phyloP scores from a whole-genome alignment of 1,284 basidiomycete genomes.

The Lentinula novae-zelandiae region DNA sequence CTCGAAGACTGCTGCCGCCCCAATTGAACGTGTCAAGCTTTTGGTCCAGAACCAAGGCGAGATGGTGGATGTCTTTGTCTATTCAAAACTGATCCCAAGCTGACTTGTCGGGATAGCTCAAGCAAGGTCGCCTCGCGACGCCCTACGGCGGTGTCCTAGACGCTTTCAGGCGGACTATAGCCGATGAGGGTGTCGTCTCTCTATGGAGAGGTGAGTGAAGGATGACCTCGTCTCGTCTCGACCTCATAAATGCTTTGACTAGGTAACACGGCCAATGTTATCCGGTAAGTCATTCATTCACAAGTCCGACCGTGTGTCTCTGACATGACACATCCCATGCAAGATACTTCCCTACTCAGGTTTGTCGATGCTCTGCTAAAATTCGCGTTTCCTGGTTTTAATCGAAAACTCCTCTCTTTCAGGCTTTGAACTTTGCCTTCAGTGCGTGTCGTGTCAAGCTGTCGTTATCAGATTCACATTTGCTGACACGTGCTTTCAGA shows the following conservation, averaged over 20 bases:
- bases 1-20: constrained; percentile 96
- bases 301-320: neutral
- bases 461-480: neutral
- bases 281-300: constrained; percentile 45
- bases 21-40: constrained; percentile 99
- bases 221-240: no score
- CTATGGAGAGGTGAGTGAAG: constrained; percentile 68
- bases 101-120: constrained; percentile 58
- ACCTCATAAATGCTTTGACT: neutral
- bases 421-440: constrained; percentile 95
- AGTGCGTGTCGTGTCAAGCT: constrained; percentile 47
- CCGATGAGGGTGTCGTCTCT: constrained; percentile 84
- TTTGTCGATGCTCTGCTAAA: neutral
- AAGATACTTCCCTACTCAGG: constrained; percentile 81
- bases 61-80: constrained; percentile 51
- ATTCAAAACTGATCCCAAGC: neutral
- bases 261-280: constrained; percentile 94
- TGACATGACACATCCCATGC: neutral
- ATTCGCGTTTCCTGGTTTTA: neutral
- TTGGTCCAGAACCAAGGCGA: constrained; percentile 97
- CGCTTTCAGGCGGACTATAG: constrained; percentile 86
- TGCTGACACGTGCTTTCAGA: constrained; percentile 42
- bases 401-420: constrained; percentile 23
- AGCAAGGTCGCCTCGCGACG: constrained; percentile 88
- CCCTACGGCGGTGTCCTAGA: constrained; percentile 88